Base-by-base conservation (phyloP, 2,329 filamentous ascomycete genomes). In the Septoria linicola region DNA sequence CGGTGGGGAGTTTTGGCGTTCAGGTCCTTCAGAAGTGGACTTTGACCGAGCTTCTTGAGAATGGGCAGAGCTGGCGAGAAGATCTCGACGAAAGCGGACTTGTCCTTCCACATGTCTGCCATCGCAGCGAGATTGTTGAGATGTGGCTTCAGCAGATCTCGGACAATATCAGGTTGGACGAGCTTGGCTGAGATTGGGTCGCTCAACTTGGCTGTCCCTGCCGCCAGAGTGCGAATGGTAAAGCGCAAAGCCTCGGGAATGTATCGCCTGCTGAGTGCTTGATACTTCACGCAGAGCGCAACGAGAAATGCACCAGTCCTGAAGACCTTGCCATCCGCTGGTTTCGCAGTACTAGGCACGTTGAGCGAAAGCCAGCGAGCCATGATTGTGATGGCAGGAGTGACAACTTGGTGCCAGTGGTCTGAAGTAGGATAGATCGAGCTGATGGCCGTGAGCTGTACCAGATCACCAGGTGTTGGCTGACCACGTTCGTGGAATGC, bases 361-460 rank as follows among this genome's bases (percentile, higher is more conserved):
- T 84, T 89, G 61, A 96, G 83, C 1, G 87, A 89, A 20, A 99
- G 78, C 70, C 88, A 96, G 48, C 89, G 83, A 10, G 81, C 81
- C 70, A 97, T 88, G n/a, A 85, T 80, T 4, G 96, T 81, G 71
- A 89, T 87, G 0, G 92, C 87, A 1, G 93, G 93, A 1, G 93
- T 99, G 34, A 89, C 87, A 30, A 97, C 89, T 62, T 93, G 87
- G 64, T 99, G 93, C 71, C 97, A 99, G 71, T 97, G 91, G 70
- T 99, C 93, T 0, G 91, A 96, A 0, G 93, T 96, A 3, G 93
- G 91, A 65, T 95, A 99, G 46, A 95, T 87, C 2, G 83, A 84
- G 34, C 85, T 83, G 53, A 96, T 82, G 0, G 89, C 90, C 0
- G 89, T 91, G 30, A 99, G 74, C n/a, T 95, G 73, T 17, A 90